A percentile compares a stretch with the other conserved stretches of the same genome.
Evolutionary conservation across 371 early-diverging fungal genomes (phyloP).

Genomic region (Catenaria anguillulae): DNA sequence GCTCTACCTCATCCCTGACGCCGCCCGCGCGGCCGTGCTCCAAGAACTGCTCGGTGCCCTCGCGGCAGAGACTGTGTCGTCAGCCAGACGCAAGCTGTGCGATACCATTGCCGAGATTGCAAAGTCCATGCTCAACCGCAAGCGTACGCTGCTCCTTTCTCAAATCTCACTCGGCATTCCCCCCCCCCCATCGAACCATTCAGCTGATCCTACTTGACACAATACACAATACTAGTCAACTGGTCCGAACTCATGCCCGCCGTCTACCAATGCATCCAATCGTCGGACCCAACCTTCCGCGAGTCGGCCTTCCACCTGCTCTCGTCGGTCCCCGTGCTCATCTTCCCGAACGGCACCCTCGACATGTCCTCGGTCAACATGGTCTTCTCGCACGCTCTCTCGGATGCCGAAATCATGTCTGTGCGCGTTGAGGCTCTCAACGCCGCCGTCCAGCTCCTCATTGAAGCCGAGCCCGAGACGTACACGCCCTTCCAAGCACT

Average conservation of each 20-base stretch:
- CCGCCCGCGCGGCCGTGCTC: conserved; percentile 48
- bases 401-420: conserved; percentile 21
- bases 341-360: conserved; percentile 16
- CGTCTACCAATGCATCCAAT: conserved; percentile 60
- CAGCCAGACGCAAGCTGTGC: conserved; percentile 72
- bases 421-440: conserved; percentile 76
- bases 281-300: conserved; percentile 54
- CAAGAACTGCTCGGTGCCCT: conserved; percentile 57
- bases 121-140: conserved; percentile 35
- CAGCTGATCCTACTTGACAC: no score
- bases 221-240: no score
- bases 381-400: conserved; percentile 56
- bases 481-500: conserved; percentile 43
- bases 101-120: conserved; percentile 82
- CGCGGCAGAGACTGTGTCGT: conserved; percentile 47
- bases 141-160: background rate
- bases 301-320: conserved; percentile 83
- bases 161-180: no score
- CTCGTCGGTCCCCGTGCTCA: conserved; percentile 53
- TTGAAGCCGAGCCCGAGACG: conserved; percentile 40
- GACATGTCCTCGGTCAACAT: conserved; percentile 32
- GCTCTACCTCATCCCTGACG: conserved; percentile 40
- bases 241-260: conserved; percentile 15
- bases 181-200: no score
- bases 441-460: conserved; percentile 66